Conservation (phyloP, 495 filamentous ascomycete species). For the Lasiosphaeriaceae sp. region DNA sequence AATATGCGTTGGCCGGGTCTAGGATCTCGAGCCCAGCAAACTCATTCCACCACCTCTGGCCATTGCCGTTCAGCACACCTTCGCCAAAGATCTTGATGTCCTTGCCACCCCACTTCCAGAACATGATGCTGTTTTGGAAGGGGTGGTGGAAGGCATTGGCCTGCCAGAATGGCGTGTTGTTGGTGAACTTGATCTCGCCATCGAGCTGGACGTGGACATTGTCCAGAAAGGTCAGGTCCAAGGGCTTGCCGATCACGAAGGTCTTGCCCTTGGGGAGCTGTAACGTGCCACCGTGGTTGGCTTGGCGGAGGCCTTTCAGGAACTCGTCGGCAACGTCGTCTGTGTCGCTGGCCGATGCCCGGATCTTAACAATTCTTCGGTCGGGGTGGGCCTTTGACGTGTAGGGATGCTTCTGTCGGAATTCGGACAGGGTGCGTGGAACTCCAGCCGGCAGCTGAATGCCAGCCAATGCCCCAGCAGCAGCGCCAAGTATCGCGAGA, state of each 20-base stretch:
- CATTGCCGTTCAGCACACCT: conserved; percentile 54
- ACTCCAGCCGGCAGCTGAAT: conserved; percentile 22
- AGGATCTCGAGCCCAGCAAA: conserved; percentile 33
- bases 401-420: conserved; percentile 29
- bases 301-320: conserved; percentile 45
- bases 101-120: conserved; percentile 57
- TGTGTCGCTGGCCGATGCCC: conserved; percentile 46
- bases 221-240: conserved; percentile 54
- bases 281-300: conserved; percentile 52
- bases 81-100: conserved; percentile 54
- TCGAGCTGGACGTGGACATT: conserved; percentile 55
- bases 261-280: conserved; percentile 46
- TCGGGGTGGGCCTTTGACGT: conserved; percentile 2
- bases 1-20: conserved; percentile 48
- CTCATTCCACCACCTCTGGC: conserved; percentile 38
- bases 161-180: conserved; percentile 58
- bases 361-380: conserved; percentile 46
- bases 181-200: conserved; percentile 56
- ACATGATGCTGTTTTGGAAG: conserved; percentile 59
- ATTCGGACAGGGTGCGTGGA: conserved; percentile 28
- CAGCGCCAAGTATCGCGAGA: conserved; percentile 16
- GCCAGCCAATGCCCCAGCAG: conserved; percentile 5
- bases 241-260: conserved; percentile 53
- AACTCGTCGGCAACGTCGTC: conserved; percentile 55
- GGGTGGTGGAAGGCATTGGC: conserved; percentile 51